A percentile compares a stretch with the other conserved stretches of the same genome.
Conservation (phyloP, 2,329 filamentous ascomycete species). For the Paraphoma sp. region DNA sequence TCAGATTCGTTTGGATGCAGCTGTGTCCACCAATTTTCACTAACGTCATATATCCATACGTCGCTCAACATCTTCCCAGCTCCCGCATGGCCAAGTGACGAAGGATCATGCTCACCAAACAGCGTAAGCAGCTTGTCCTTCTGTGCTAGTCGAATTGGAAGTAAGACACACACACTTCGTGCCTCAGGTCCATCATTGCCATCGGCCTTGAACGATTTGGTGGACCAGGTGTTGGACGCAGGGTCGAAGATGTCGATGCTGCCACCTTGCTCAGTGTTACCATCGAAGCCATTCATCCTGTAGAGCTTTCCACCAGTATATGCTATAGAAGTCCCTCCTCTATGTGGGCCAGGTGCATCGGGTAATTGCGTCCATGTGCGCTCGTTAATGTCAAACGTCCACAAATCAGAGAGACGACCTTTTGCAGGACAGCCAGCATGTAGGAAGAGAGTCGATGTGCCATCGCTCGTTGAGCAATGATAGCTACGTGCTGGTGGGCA, state of each 20-base stretch:
- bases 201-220: constrained; percentile 49
- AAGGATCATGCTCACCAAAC: constrained; percentile 63
- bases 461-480: constrained; percentile 70
- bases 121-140: constrained; percentile 55
- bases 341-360: constrained; percentile 68
- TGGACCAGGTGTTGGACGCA: constrained; percentile 50
- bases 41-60: constrained; percentile 56
- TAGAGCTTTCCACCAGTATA: constrained; percentile 71
- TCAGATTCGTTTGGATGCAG: constrained; percentile 26
- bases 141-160: constrained; percentile 49
- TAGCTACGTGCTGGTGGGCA: constrained; percentile 73
- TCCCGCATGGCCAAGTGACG: constrained; percentile 59
- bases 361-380: constrained; percentile 72
- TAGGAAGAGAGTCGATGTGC: constrained; percentile 73
- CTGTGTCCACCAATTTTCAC: constrained; percentile 44
- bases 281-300: constrained; percentile 83
- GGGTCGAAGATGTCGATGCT: constrained; percentile 68
- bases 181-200: constrained; percentile 54
- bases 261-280: constrained; percentile 71
- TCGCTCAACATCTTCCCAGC: constrained; percentile 64
- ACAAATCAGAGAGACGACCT: constrained; percentile 72
- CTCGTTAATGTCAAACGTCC: constrained; percentile 74
- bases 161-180: constrained; percentile 58
- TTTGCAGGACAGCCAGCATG: constrained; percentile 76
- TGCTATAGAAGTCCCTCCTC: constrained; percentile 73